A percentile compares a stretch with the other conserved stretches of the same genome.
These are phyloP conservation scores for Trametes meyenii DNA, from an alignment of 768 basidiomycete species.

Conservation along the genomic window DNA sequence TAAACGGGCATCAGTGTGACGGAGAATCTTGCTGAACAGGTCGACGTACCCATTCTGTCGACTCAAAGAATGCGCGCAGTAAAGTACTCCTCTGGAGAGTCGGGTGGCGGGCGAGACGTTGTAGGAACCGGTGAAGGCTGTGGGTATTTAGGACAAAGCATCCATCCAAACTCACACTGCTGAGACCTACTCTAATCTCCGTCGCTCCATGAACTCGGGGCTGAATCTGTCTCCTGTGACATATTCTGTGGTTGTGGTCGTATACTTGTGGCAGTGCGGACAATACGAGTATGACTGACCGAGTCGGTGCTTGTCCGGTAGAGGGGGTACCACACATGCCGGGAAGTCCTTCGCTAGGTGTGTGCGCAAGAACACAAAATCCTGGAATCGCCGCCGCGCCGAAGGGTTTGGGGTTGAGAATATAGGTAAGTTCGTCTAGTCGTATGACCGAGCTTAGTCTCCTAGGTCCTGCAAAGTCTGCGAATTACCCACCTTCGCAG, in stretches of 20 bases:
- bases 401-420: conserved; percentile 78
- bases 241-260: conserved; percentile 64
- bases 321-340: conserved; percentile 95
- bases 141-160: conserved; percentile 7
- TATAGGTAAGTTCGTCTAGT: conserved; percentile 86
- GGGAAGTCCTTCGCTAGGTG: conserved; percentile 91
- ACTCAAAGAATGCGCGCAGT: conserved; percentile 93
- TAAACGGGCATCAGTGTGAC: conserved; percentile 36
- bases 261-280: neutral
- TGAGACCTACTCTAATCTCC: conserved; percentile 76
- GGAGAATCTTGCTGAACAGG: neutral
- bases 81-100: conserved; percentile 90
- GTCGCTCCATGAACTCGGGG: conserved; percentile 93
- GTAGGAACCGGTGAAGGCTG: conserved; percentile 91
- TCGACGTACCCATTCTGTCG: conserved; percentile 91
- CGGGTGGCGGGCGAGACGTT: conserved; percentile 91
- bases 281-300: conserved; percentile 53
- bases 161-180: neutral
- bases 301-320: conserved; percentile 95
- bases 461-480: conserved; percentile 12
- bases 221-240: conserved; percentile 97
- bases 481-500: conserved; percentile 69
- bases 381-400: conserved; percentile 89
- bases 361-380: conserved; percentile 92
- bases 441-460: conserved; percentile 3